Conservation (phyloP, 805 yeast species). For the Candida endomychidarum region DNA sequence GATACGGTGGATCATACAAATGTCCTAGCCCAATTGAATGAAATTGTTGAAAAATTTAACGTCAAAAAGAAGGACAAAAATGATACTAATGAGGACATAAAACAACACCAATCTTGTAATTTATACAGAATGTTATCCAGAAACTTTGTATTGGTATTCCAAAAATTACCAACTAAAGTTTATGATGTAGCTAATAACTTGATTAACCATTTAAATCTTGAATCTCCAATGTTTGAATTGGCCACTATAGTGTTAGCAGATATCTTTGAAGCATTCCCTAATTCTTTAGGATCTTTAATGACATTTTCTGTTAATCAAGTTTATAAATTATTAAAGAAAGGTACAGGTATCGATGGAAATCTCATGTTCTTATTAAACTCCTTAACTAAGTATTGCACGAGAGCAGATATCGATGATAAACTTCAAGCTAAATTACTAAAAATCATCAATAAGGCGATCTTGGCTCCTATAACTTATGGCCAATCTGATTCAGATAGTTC, state of each 20-base stretch:
- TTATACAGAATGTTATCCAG: conserved; percentile 30
- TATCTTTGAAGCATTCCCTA: conserved; percentile 36
- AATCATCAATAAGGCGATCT: conserved; percentile 29
- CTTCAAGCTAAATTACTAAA: conserved; percentile 35
- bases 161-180: conserved; percentile 31
- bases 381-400: conserved; percentile 35
- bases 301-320: conserved; percentile 34
- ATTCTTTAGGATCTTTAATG: conserved; percentile 35
- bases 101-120: conserved; percentile 14
- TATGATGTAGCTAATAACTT: conserved; percentile 39
- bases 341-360: conserved; percentile 24
- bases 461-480: conserved; percentile 21
- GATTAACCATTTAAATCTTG: conserved; percentile 25
- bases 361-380: conserved; percentile 32
- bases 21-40: conserved; percentile 24
- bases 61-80: conserved; percentile 13
- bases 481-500: conserved; percentile 15
- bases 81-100: conserved; percentile 5
- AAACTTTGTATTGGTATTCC: conserved; percentile 26
- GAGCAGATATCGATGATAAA: conserved; percentile 41
- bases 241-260: conserved; percentile 36
- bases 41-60: conserved; percentile 25
- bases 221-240: conserved; percentile 21
- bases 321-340: conserved; percentile 40
- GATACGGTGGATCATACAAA: conserved; percentile 17